phyloP scores from a whole-genome alignment of 2,329 filamentous ascomycete genomes.

The Ciborinia camelliae region DNA sequence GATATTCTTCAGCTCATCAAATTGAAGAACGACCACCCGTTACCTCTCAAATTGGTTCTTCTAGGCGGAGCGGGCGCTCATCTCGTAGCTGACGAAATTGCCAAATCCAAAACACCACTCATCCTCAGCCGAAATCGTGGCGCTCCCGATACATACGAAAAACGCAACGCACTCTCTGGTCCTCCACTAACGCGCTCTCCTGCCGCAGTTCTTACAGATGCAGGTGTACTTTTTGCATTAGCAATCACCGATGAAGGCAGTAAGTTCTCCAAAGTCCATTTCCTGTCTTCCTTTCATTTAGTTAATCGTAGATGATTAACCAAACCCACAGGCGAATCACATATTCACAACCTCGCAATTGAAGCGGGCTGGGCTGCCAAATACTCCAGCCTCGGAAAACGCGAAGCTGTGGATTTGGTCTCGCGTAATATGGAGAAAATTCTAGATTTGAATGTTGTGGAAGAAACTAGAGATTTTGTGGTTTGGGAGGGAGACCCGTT shows the following conservation, averaged over 20 bases:
- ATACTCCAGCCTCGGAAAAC: slow-evolving; percentile 39
- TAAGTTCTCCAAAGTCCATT: neutral
- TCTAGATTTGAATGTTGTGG: slow-evolving; percentile 36
- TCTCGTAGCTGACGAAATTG: slow-evolving; percentile 42
- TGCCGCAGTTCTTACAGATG: slow-evolving; percentile 41
- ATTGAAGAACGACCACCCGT: slow-evolving; percentile 39
- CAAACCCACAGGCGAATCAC: slow-evolving; percentile 35
- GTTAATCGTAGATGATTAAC: neutral
- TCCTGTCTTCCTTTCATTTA: slow-evolving; percentile 20
- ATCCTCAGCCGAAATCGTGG: slow-evolving; percentile 43
- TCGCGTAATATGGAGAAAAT: slow-evolving; percentile 44
- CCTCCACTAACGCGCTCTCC: slow-evolving; percentile 43
- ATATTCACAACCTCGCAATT: slow-evolving; percentile 41
- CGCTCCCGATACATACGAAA: slow-evolving; percentile 39
- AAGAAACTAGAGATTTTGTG: slow-evolving; percentile 42
- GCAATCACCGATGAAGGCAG: slow-evolving; percentile 34
- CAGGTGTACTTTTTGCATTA: slow-evolving; percentile 41
- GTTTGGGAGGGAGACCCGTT: slow-evolving; percentile 45
- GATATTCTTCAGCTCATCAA: slow-evolving; percentile 43
- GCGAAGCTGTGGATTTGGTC: slow-evolving; percentile 40
- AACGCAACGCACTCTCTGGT: slow-evolving; percentile 41
- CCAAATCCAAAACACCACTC: slow-evolving; percentile 42
- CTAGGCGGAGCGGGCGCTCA: slow-evolving; percentile 43
- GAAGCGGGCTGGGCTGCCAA: slow-evolving; percentile 44
- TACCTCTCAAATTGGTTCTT: slow-evolving; percentile 39